phyloP scores from a whole-genome alignment of 2,329 filamentous ascomycete species.

The Colletotrichum sp. region DNA sequence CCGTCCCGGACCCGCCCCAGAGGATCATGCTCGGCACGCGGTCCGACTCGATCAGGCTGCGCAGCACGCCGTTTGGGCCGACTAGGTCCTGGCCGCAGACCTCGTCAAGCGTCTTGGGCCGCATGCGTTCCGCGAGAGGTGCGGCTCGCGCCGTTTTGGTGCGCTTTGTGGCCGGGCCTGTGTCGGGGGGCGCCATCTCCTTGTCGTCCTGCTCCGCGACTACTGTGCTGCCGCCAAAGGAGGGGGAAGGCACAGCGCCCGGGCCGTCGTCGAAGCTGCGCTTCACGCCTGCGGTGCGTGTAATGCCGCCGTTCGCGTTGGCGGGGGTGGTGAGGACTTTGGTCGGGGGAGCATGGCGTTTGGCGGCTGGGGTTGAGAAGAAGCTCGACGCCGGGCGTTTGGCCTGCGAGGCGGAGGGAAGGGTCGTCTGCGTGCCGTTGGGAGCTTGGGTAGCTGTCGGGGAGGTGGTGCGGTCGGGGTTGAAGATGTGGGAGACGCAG shows the following conservation, averaged over 20 bases:
- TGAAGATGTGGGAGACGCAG: slow-evolving; percentile 72
- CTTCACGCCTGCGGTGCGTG: slow-evolving; percentile 47
- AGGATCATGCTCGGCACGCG: slow-evolving; percentile 94
- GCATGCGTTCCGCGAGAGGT: slow-evolving; percentile 92
- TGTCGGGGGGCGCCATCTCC: background rate
- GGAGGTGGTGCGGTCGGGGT: slow-evolving; percentile 38
- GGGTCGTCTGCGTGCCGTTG: slow-evolving; percentile 31
- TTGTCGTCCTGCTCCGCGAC: background rate
- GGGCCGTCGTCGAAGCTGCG: slow-evolving; percentile 61
- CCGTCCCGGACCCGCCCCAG: slow-evolving; percentile 83
- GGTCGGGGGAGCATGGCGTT: slow-evolving; percentile 50
- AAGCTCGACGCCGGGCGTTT: slow-evolving; percentile 60
- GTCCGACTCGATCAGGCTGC: slow-evolving; percentile 84
- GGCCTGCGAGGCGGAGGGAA: slow-evolving; percentile 43
- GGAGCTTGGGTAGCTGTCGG: slow-evolving; percentile 29
- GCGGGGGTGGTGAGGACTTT: slow-evolving; percentile 36
- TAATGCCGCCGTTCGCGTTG: slow-evolving; percentile 32
- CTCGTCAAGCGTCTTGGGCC: slow-evolving; percentile 82
- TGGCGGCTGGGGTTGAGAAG: slow-evolving; percentile 66
- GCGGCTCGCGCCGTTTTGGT: slow-evolving; percentile 74
- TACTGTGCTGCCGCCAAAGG: background rate
- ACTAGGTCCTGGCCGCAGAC: slow-evolving; percentile 93
- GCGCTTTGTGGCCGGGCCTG: slow-evolving; percentile 62
- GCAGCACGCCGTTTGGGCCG: slow-evolving; percentile 80
- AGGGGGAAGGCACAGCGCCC: slow-evolving; percentile 29